phyloP scores from a whole-genome alignment of 805 yeast genomes.

The Hanseniaspora valbyensis region DNA sequence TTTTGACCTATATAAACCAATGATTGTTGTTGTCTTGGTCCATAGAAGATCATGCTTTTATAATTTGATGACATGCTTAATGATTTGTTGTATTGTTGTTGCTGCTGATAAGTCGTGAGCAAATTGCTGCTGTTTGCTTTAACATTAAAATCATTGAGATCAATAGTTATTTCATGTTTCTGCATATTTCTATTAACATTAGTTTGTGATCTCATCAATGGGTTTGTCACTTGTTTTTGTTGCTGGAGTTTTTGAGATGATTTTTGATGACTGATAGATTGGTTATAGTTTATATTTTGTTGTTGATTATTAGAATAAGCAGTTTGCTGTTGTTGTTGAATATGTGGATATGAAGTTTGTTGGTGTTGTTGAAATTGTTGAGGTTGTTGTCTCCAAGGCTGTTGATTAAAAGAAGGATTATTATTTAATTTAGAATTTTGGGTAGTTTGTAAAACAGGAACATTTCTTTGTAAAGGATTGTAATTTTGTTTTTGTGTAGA shows the following conservation, averaged over 20 bases:
- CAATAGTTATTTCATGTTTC: conserved; percentile 1
- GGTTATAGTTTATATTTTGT: too few relatives aligned
- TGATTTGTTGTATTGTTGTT: conserved; percentile 7
- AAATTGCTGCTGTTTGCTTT: not conserved
- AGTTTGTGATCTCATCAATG: not conserved
- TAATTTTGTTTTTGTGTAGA: not conserved
- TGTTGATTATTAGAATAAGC: too few relatives aligned
- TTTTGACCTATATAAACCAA: conserved; percentile 9
- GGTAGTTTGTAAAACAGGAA: not conserved
- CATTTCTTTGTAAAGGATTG: not conserved
- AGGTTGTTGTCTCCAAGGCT: not conserved
- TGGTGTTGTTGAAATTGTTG: too few relatives aligned
- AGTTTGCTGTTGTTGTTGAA: too few relatives aligned
- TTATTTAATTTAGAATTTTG: not conserved
- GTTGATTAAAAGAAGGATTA: not conserved
- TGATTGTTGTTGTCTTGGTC: not conserved
- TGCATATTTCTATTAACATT: not conserved
- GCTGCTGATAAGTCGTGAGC: conserved; percentile 1
- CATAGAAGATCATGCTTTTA: conserved; percentile 1
- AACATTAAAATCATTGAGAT: conserved; percentile 1
- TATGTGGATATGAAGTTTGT: too few relatives aligned
- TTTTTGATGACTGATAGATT: too few relatives aligned
- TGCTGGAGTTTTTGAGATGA: too few relatives aligned
- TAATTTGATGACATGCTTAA: not conserved
- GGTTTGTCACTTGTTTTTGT: not conserved